These are phyloP conservation scores for Aspergillus bridgeri DNA, from an alignment of 495 filamentous ascomycete species.

Conservation along the genomic window DNA sequence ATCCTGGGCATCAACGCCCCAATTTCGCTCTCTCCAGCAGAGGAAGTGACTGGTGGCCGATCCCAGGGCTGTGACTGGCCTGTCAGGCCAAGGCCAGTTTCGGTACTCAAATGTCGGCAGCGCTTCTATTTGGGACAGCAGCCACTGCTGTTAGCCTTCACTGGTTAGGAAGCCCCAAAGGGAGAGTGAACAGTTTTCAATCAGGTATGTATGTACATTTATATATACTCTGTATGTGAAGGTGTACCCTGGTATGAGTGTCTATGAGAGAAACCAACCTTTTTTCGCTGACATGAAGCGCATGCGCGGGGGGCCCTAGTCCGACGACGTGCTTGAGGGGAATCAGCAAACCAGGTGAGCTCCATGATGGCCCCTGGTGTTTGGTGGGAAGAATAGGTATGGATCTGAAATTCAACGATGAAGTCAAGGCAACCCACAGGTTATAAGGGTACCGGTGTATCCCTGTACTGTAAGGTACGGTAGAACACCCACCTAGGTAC, in stretches of 20 bases:
- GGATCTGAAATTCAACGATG: not conserved
- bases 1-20: slow-evolving; percentile 6
- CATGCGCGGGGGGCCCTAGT: slow-evolving; percentile 34
- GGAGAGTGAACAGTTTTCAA: not conserved
- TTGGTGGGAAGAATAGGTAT: not conserved
- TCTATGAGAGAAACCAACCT: slow-evolving; percentile 22
- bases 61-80: not conserved
- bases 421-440: too few relatives aligned
- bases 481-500: too few relatives aligned
- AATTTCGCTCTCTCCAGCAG: not conserved
- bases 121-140: slow-evolving; percentile 29
- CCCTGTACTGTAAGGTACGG: too few relatives aligned
- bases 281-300: slow-evolving; percentile 33
- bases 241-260: too few relatives aligned
- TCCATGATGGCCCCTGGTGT: slow-evolving; percentile 24
- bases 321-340: slow-evolving; percentile 33
- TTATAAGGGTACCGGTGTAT: too few relatives aligned
- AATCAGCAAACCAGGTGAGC: slow-evolving; percentile 38
- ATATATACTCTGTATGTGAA: too few relatives aligned
- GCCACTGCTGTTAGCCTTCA: not conserved
- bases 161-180: not conserved
- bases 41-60: not conserved
- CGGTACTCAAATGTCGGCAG: slow-evolving; percentile 26
- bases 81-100: slow-evolving; percentile 6
- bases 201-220: too few relatives aligned